Percentiles rank a stretch among this genome's conserved stretches.
Evolutionary conservation across 2,329 filamentous ascomycete species (phyloP).

Genomic region (Celoporthe dispersa): DNA sequence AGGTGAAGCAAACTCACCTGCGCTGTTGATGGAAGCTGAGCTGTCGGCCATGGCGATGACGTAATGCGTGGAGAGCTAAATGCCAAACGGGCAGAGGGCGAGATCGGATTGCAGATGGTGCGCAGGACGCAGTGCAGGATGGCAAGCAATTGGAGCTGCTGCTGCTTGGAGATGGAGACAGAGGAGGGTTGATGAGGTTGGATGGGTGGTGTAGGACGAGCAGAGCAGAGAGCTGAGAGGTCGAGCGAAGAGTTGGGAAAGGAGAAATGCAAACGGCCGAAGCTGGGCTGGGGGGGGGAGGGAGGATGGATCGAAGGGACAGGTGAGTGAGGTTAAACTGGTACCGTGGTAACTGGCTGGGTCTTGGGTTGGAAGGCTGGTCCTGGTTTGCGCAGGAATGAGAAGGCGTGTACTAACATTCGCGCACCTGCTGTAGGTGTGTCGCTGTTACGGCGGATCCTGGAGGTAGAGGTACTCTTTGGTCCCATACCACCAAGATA

Average conservation of each 20-base stretch:
- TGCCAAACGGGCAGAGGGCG: conserved; percentile 8
- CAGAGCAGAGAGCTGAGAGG: conserved; percentile 14
- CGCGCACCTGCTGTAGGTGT: neutral
- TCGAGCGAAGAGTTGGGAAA: conserved; percentile 5
- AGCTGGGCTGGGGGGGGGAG: conserved; percentile 20
- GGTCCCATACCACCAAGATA: neutral
- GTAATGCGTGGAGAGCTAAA: conserved; percentile 24
- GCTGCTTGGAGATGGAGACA: neutral
- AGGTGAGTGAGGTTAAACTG: conserved; percentile 20
- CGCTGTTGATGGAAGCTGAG: conserved; percentile 27
- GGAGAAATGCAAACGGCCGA: conserved; percentile 15
- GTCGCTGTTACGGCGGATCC: neutral
- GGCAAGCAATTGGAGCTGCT: conserved; percentile 7
- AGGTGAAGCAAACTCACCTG: conserved; percentile 26
- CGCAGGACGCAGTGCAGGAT: conserved; percentile 10
- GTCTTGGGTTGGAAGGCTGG: conserved; percentile 3
- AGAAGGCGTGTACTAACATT: conserved; percentile 7
- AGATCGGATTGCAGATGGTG: conserved; percentile 21
- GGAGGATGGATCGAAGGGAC: conserved; percentile 16
- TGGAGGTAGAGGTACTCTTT: neutral
- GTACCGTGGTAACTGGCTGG: conserved; percentile 2
- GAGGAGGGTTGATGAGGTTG: conserved; percentile 3
- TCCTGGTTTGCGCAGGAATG: neutral
- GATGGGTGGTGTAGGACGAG: conserved; percentile 8
- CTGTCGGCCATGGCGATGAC: conserved; percentile 32